Base-by-base conservation (phyloP, 805 yeast species). In the Nakazawaea siamensis region DNA sequence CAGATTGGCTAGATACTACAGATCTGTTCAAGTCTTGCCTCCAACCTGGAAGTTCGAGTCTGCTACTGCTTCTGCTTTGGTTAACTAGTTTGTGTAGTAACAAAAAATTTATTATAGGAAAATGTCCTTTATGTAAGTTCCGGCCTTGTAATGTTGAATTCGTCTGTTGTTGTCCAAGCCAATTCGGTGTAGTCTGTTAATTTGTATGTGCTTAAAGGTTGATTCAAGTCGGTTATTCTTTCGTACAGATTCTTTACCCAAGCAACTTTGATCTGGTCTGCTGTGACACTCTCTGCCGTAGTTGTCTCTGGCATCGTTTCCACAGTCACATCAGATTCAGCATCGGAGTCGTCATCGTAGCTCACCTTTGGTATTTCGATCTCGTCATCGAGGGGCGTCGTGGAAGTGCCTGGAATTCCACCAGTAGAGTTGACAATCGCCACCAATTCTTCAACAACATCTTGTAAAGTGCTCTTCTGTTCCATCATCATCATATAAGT, bases 11-110 rank as follows among this genome's bases (percentile, higher is more conserved):
- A 85, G 99, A 78, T 92, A 92, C 94, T 92, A 92, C 96, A 90
- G 96, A 86, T 85, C 96, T 60, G 95, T 86, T 60, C 76, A 95
- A 63, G 97, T 92, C 60, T 81, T 92, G 65, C 98, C 99, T 60
- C 97, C 99, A 68, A 88, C 83, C 92, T 92, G 99, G 99, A 92
- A 92, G 78, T 92, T 84, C 94, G 99, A 92, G 79, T 90, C 98
- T 56, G 95, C 98, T 66, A 92, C 98, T 64, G 99, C 99, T 65
- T 92, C 98, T 61, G 94, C 99, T 70, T 80, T 92, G 72, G 99
- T 92, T 64, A 90, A 90, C 84, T 92, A 87, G 72, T 63, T 60
- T 58, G 48, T 38, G 39, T 37, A n/a, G n/a, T n/a, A n/a, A n/a
- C n/a, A n/a, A n/a, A n/a, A n/a, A n/a, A n/a, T n/a, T n/a, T n/a